Evolutionary conservation across 805 yeast genomes (phyloP).

Genomic region (Brettanomyces naardenensis): DNA sequence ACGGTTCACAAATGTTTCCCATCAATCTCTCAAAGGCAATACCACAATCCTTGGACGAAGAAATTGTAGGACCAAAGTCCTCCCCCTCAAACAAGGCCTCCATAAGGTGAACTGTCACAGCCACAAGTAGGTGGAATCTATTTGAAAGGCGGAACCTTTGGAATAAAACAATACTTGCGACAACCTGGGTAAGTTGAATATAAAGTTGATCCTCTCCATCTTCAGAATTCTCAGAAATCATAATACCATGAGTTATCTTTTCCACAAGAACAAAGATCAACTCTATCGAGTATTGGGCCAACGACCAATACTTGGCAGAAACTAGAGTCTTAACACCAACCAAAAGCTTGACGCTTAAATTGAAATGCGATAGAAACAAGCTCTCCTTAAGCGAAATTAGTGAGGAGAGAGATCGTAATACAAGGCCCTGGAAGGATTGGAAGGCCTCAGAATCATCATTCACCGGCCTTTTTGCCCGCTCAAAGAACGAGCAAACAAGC

Average conservation of each 20-base stretch:
- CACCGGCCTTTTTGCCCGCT: not conserved
- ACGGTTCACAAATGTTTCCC: constrained; percentile 69
- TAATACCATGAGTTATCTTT: constrained; percentile 7
- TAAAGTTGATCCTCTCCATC: constrained; percentile 16
- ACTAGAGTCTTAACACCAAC: constrained; percentile 33
- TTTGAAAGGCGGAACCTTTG: constrained; percentile 65
- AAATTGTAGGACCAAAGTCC: constrained; percentile 4
- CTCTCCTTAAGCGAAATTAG: not conserved
- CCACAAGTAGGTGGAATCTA: constrained; percentile 61
- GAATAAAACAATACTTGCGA: constrained; percentile 55
- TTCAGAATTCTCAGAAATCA: not conserved
- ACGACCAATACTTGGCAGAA: constrained; percentile 44
- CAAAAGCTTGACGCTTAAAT: constrained; percentile 13
- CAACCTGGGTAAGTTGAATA: constrained; percentile 33
- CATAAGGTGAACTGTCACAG: constrained; percentile 43
- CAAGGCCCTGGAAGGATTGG: not conserved
- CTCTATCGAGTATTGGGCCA: constrained; percentile 64
- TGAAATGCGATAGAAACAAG: constrained; percentile 4
- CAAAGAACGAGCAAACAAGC: not conserved
- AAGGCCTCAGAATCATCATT: not conserved
- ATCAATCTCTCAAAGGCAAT: constrained; percentile 49
- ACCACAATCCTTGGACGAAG: constrained; percentile 31
- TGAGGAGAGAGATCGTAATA: not conserved
- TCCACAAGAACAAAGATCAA: constrained; percentile 23
- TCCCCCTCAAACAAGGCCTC: constrained; percentile 30